A percentile compares a stretch with the other conserved stretches of the same genome.
phyloP scores from a whole-genome alignment of 2,329 filamentous ascomycete species.

The Pyrenochaeta sp. region DNA sequence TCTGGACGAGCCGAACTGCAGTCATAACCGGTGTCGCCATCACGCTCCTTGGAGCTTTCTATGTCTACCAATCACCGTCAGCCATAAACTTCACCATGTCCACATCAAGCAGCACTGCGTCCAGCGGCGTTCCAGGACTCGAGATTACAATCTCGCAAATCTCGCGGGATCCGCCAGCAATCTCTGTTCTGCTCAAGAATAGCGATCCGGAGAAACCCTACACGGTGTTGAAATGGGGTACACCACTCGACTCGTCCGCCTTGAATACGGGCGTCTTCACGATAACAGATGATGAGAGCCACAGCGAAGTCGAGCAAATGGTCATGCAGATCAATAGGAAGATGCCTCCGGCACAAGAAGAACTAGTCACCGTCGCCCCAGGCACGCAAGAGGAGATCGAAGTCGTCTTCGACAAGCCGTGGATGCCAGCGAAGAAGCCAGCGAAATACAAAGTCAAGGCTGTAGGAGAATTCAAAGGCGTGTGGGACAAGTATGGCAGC shows the following conservation, averaged over 20 bases:
- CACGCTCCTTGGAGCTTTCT: slow-evolving; percentile 38
- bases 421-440: slow-evolving; percentile 46
- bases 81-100: slow-evolving; percentile 34
- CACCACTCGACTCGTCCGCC: slow-evolving; percentile 49
- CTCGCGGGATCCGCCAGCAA: slow-evolving; percentile 36
- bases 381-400: slow-evolving; percentile 43
- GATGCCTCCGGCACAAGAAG: slow-evolving; percentile 46
- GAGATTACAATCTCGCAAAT: slow-evolving; percentile 39
- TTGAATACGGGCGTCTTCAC: slow-evolving; percentile 49
- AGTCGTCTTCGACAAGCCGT: slow-evolving; percentile 47
- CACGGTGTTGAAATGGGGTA: slow-evolving; percentile 51
- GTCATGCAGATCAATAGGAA: slow-evolving; percentile 46
- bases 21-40: slow-evolving; percentile 33
- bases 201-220: slow-evolving; percentile 39
- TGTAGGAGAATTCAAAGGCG: slow-evolving; percentile 44
- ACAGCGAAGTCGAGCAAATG: slow-evolving; percentile 36
- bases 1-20: slow-evolving; percentile 37
- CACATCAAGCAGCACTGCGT: slow-evolving; percentile 6
- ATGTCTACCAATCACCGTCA: slow-evolving; percentile 32
- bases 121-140: slow-evolving; percentile 32
- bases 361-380: slow-evolving; percentile 46
- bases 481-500: slow-evolving; percentile 40
- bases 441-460: slow-evolving; percentile 47
- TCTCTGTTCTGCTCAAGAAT: slow-evolving; percentile 49
- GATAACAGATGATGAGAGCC: slow-evolving; percentile 35